phyloP scores from a whole-genome alignment of 805 yeast genomes.

The Ogataea trehaloabstinens region DNA sequence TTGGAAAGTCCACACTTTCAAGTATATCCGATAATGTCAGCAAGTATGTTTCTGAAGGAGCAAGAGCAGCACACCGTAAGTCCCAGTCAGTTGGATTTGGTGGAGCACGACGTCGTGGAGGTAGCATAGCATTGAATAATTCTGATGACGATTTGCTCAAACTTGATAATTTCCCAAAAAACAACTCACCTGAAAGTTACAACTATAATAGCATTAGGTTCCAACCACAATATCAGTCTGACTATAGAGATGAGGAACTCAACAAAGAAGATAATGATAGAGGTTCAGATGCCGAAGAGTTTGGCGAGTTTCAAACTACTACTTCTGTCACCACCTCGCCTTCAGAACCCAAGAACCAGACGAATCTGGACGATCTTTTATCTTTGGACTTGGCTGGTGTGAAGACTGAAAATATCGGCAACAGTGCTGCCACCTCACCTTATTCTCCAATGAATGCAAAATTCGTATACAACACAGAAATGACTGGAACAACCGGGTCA shows the following conservation, averaged over 20 bases:
- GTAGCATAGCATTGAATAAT: constrained; percentile 5
- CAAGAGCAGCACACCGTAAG: constrained; percentile 9
- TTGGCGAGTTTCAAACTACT: constrained; percentile 24
- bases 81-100: constrained; percentile 7
- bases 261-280: constrained; percentile 5
- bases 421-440: background rate
- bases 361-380: background rate
- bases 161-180: background rate
- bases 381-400: background rate
- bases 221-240: background rate
- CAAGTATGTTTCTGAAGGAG: constrained; percentile 11
- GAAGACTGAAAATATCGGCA: background rate
- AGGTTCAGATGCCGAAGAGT: constrained; percentile 17
- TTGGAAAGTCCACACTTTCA: constrained; percentile 21
- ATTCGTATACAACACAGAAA: background rate
- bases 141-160: constrained; percentile 4
- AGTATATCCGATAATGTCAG: constrained; percentile 18
- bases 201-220: constrained; percentile 1
- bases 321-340: constrained; percentile 2
- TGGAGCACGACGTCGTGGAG: constrained; percentile 2
- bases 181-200: background rate
- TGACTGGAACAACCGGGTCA: background rate
- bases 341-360: constrained; percentile 1
- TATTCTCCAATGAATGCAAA: background rate
- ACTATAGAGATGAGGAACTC: background rate